Evolutionary conservation across 257 asterid genomes (phyloP), one percentile per base, ranked within the genome.

Genomic region (Penstemon eatonii): DNA sequence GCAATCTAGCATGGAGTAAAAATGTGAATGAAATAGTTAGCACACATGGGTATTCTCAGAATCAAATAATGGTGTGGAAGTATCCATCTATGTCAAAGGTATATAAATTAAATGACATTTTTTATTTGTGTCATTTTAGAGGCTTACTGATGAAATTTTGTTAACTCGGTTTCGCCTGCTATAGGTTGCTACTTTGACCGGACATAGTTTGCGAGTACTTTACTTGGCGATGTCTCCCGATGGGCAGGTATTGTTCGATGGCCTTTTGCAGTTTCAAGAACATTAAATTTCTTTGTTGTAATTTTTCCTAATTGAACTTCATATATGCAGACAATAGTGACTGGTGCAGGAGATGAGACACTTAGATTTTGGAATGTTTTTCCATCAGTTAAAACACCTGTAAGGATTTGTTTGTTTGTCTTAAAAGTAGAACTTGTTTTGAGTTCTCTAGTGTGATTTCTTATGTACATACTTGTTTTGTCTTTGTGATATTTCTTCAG

Each of bases 331-430:
- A 90, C 99, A 6, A 90, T 93, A 65, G 97, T 93, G 65, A 93
- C 97, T 0, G 99, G 96, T 68, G 99, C 99, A 49, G 97, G 97
- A 39, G 97, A 94, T n/a, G 97, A 91, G 78, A 94, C 97, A 0
- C 80, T 94, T 61, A 82, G 96, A 66, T 94, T 91, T 72, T 94
- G 97, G 99, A 90, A 88, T 51, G 81, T 91, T 4, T 94, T 89
- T 75, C 99, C 99, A 57, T 89, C 96, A 0, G 70, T 84, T 5
- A 91, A 84, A 82, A 76, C 91, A 0, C 99, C 95, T 5, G 97
- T 93, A 79, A 79, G 95, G 81, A 4, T 36, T 12, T 12, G 12
- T 41, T 15, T 50, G 3, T 13, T 15, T 68, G n/a, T 11, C 40
- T 25, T 1, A 13, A 49, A 36, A 11, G 3, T 33, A 11, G 3